phyloP scores from a whole-genome alignment of 1,139 yeast species.

The Casaregolazyma suthepensis region DNA sequence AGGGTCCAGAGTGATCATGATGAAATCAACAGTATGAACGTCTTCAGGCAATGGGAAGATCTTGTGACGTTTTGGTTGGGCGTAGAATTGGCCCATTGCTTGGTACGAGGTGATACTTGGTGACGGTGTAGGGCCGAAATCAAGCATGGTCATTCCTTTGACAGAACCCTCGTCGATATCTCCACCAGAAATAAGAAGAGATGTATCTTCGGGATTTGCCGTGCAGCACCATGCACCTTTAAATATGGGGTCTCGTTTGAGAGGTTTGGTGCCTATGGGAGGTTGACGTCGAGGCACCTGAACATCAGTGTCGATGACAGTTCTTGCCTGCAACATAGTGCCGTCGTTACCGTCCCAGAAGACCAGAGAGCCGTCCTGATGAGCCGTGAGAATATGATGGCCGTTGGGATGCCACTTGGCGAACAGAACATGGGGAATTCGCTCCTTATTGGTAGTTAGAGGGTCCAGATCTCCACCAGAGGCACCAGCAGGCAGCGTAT shows the following conservation, averaged over 20 bases:
- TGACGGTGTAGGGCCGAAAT: constrained; percentile 75
- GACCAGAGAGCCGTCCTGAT: constrained; percentile 74
- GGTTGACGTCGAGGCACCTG: constrained; percentile 41
- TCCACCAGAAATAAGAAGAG: constrained; percentile 68
- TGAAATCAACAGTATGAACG: constrained; percentile 39
- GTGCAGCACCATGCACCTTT: constrained; percentile 66
- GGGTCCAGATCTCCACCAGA: constrained; percentile 55
- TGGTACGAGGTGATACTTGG: constrained; percentile 78
- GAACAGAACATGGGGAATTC: constrained; percentile 49
- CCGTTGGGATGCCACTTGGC: constrained; percentile 94
- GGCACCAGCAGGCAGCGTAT: constrained; percentile 55
- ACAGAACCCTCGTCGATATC: constrained; percentile 43
- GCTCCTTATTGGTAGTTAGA: constrained; percentile 19
- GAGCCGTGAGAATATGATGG: constrained; percentile 69
- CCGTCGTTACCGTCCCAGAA: constrained; percentile 92
- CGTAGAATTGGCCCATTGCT: constrained; percentile 71
- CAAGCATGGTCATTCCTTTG: constrained; percentile 57
- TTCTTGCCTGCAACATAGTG: constrained; percentile 65
- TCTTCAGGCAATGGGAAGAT: constrained; percentile 48
- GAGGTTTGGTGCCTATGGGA: constrained; percentile 11
- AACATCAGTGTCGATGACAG: constrained; percentile 58
- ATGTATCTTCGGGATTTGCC: constrained; percentile 74
- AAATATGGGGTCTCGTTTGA: constrained; percentile 36
- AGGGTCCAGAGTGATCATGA: constrained; percentile 43
- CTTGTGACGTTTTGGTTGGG: constrained; percentile 55